phyloP scores from a whole-genome alignment of 2,329 filamentous ascomycete species.

The Fusarium subglutinans region DNA sequence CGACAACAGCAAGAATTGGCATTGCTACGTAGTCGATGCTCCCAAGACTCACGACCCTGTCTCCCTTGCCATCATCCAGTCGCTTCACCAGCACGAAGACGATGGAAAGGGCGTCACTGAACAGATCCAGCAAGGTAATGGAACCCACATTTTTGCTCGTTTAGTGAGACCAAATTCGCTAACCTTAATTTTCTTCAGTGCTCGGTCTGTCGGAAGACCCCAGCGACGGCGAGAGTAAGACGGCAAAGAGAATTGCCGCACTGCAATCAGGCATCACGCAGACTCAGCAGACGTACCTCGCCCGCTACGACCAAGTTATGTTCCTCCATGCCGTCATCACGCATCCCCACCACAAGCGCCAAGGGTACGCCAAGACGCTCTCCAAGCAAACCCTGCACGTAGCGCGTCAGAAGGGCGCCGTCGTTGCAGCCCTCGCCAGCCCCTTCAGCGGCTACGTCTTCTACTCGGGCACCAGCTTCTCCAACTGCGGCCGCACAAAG shows the following conservation, averaged over 20 bases:
- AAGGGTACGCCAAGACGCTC: constrained; percentile 34
- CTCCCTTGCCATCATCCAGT: constrained; percentile 19
- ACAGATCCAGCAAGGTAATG: constrained; percentile 19
- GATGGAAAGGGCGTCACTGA: constrained; percentile 19
- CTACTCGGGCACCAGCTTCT: constrained; percentile 31
- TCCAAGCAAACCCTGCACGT: constrained; percentile 27
- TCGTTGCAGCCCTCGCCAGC: constrained; percentile 22
- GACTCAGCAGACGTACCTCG: constrained; percentile 32
- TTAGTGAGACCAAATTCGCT: not conserved
- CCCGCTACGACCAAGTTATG: constrained; percentile 21
- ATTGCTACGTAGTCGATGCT: constrained; percentile 22
- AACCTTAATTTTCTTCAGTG: constrained; percentile 5
- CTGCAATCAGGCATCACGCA: constrained; percentile 26
- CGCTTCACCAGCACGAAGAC: constrained; percentile 14
- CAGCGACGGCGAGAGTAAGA: constrained; percentile 15
- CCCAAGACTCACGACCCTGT: constrained; percentile 31
- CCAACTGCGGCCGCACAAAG: constrained; percentile 33
- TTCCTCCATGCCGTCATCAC: constrained; percentile 39
- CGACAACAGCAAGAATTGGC: constrained; percentile 21
- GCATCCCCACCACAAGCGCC: constrained; percentile 32
- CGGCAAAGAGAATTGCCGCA: constrained; percentile 24
- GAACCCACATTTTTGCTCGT: not conserved
- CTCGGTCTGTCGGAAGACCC: not conserved
- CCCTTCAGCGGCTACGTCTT: constrained; percentile 36
- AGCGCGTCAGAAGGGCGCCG: constrained; percentile 25